Percentiles rank a stretch among this genome's conserved stretches.
These are phyloP conservation scores for Malus hybrid DNA, from an alignment of 331 rosid species.

Conservation along the genomic window DNA sequence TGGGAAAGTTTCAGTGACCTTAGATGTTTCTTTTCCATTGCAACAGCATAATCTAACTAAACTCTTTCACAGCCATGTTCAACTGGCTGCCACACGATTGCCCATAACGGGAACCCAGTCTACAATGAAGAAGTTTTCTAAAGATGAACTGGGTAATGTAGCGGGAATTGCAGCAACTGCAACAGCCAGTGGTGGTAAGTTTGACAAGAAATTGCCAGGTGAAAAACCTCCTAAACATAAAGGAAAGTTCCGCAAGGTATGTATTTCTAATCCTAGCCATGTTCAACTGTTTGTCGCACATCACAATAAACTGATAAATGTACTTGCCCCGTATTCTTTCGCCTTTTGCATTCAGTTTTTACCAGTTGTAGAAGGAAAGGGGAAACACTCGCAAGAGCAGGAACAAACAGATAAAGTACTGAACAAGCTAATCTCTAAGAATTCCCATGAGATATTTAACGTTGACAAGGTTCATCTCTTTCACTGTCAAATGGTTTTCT, in stretches of 20 bases:
- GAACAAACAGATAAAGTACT: conserved; percentile 77
- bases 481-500: neutral
- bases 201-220: conserved; percentile 74
- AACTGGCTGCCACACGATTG: conserved; percentile 80
- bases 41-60: neutral
- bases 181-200: conserved; percentile 94
- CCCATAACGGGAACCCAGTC: conserved; percentile 85
- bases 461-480: conserved; percentile 50
- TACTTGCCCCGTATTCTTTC: neutral
- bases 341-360: conserved; percentile 51
- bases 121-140: conserved; percentile 54
- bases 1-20: neutral
- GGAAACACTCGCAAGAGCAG: conserved; percentile 50
- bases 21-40: neutral
- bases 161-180: conserved; percentile 86
- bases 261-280: neutral
- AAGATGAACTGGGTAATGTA: conserved; percentile 67
- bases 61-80: conserved; percentile 60
- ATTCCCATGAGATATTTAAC: conserved; percentile 72
- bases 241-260: conserved; percentile 85
- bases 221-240: conserved; percentile 69
- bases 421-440: conserved; percentile 75
- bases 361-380: conserved; percentile 67
- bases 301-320: neutral
- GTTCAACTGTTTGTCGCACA: conserved; percentile 3